phyloP scores from a whole-genome alignment of 148 eudicot species.

The Vaccinium macrocarpon region DNA sequence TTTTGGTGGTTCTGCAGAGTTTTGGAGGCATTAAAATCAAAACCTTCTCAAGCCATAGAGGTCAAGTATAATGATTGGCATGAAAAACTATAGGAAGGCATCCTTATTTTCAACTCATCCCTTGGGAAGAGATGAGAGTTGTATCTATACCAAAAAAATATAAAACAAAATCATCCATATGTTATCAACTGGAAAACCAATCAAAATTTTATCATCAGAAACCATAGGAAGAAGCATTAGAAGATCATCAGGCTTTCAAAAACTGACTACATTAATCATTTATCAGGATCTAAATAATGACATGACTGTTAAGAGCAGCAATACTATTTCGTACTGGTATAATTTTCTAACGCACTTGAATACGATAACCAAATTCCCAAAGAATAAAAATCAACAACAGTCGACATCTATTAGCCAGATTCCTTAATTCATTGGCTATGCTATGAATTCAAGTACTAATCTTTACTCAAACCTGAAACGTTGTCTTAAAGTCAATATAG shows the following conservation, averaged over 20 bases:
- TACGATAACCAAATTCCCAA: not conserved
- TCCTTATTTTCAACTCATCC: slow-evolving; percentile 73
- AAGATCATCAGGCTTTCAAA: not conserved
- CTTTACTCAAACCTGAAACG: not conserved
- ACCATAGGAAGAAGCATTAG: not conserved
- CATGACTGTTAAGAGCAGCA: not conserved
- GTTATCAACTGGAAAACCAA: slow-evolving; percentile 2
- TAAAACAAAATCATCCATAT: slow-evolving; percentile 1
- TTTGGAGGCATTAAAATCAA: slow-evolving; percentile 67
- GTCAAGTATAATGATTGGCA: slow-evolving; percentile 87
- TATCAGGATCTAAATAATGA: slow-evolving; percentile 3
- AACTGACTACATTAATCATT: not conserved
- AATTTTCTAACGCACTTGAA: not conserved
- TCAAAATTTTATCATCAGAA: not conserved
- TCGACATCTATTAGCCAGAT: not conserved
- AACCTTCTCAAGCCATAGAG: slow-evolving; percentile 86
- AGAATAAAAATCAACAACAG: not conserved
- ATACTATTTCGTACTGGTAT: not conserved
- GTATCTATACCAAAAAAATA: slow-evolving; percentile 52
- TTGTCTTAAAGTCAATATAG: not conserved
- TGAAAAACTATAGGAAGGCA: slow-evolving; percentile 87
- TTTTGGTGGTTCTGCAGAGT: too few relatives aligned
- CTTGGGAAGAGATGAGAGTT: slow-evolving; percentile 94
- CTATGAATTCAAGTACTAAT: not conserved
- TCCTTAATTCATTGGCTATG: not conserved